Conservation (phyloP, 148 eudicot genomes). For the Simmondsia chinensis region DNA sequence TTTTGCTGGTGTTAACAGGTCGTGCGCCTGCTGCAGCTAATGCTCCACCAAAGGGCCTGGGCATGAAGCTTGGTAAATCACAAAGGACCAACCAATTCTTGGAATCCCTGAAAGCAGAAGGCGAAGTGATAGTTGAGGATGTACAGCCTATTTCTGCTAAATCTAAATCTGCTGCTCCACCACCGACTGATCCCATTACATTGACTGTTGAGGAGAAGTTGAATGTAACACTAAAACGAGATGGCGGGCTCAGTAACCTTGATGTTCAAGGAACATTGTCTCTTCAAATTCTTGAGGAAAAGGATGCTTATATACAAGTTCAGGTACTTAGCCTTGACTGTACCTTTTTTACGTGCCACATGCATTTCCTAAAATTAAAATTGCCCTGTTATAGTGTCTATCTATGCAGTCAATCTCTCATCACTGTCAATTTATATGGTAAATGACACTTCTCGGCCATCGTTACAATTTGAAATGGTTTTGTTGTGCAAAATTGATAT, state of each 20-base stretch:
- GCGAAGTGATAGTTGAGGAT: slow-evolving; percentile 79
- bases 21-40: slow-evolving; percentile 56
- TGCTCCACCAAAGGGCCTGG: slow-evolving; percentile 76
- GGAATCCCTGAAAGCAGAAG: slow-evolving; percentile 92
- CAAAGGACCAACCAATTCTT: slow-evolving; percentile 69
- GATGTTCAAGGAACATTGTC: slow-evolving; percentile 90
- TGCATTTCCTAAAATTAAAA: too few relatives aligned
- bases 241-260: slow-evolving; percentile 77
- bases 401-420: too few relatives aligned
- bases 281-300: slow-evolving; percentile 78
- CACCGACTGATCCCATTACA: slow-evolving; percentile 66
- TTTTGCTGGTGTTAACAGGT: slow-evolving; percentile 22
- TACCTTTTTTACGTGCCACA: too few relatives aligned
- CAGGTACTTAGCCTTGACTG: slow-evolving; percentile 35
- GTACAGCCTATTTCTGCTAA: slow-evolving; percentile 47
- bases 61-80: slow-evolving; percentile 83
- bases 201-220: slow-evolving; percentile 81
- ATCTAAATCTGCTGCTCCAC: slow-evolving; percentile 51
- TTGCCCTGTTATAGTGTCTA: too few relatives aligned
- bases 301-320: slow-evolving; percentile 79
- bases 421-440: too few relatives aligned
- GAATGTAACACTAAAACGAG: slow-evolving; percentile 60
- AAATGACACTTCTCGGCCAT: too few relatives aligned
- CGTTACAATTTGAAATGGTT: too few relatives aligned
- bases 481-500: too few relatives aligned